Conservation (phyloP, 192 early-diverging fungal species). For the Coemansia sp. region DNA sequence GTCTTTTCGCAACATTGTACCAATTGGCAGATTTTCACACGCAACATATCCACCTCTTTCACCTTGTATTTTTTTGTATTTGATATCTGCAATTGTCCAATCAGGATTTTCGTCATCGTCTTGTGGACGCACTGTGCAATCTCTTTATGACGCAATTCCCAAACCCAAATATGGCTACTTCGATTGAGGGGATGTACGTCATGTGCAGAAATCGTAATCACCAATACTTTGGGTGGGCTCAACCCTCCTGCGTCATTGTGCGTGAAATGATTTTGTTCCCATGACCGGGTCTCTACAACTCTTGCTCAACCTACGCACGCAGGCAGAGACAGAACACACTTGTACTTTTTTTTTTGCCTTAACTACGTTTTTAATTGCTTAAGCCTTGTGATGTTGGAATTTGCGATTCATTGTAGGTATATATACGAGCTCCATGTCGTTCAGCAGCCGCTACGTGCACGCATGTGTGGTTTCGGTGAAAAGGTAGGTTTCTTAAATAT, state of each 20-base stretch:
- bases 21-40: too few species aligned
- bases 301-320: too few species aligned
- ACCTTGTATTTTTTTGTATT: too few species aligned
- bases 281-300: neutral
- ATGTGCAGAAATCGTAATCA: neutral
- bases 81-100: too few species aligned
- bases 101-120: too few species aligned
- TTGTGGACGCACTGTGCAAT: too few species aligned
- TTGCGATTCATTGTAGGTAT: conserved; percentile 28
- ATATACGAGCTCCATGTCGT: conserved; percentile 58
- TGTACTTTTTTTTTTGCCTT: neutral
- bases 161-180: too few species aligned
- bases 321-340: neutral
- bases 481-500: conserved; percentile 36
- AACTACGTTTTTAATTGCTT: neutral
- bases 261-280: neutral
- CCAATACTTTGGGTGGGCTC: conserved; percentile 7
- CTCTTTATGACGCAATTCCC: too few species aligned
- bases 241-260: conserved; percentile 2
- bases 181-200: too few species aligned
- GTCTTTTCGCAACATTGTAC: neutral
- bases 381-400: too few species aligned
- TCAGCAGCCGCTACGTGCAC: conserved; percentile 65
- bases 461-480: conserved; percentile 70
- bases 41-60: too few species aligned